phyloP scores from a whole-genome alignment of 495 filamentous ascomycete genomes.

The Elasticomyces elasticus region DNA sequence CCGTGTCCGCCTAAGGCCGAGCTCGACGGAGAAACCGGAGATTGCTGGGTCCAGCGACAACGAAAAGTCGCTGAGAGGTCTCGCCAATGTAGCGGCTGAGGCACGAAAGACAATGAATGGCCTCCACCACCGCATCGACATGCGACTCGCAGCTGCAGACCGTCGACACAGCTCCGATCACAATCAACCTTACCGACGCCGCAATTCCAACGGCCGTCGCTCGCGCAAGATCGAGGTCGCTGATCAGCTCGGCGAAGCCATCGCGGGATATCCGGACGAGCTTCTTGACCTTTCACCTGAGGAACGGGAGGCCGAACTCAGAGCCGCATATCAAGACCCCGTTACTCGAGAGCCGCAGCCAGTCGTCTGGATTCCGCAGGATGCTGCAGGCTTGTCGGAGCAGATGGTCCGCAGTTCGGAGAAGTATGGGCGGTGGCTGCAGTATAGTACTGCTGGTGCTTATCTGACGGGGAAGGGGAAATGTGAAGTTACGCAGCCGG shows the following conservation, averaged over 20 bases:
- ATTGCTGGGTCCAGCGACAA: neutral
- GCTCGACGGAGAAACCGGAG: neutral
- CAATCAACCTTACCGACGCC: neutral
- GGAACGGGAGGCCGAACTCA: constrained; percentile 1
- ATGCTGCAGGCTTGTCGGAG: constrained; percentile 4
- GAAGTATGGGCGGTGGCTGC: neutral
- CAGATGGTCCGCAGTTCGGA: neutral
- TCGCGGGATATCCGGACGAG: constrained; percentile 8
- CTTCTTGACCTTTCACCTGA: constrained; percentile 2
- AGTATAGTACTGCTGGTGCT: constrained; percentile 6
- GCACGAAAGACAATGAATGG: constrained; percentile 1
- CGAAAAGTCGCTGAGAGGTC: neutral
- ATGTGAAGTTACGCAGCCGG: constrained; percentile 8
- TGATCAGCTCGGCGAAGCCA: constrained; percentile 5
- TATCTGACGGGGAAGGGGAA: constrained; percentile 8
- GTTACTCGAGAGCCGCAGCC: constrained; percentile 7
- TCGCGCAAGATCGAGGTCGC: neutral
- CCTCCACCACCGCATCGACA: constrained; percentile 1
- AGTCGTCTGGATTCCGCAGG: constrained; percentile 9
- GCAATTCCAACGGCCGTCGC: neutral
- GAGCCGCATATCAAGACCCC: constrained; percentile 11
- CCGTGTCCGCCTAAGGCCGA: neutral
- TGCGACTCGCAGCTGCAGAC: neutral
- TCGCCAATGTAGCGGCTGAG: neutral
- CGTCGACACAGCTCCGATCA: neutral